A percentile compares a stretch with the other conserved stretches of the same genome.
Conservation (phyloP, 768 basidiomycete genomes). For the Lactarius psammicola region DNA sequence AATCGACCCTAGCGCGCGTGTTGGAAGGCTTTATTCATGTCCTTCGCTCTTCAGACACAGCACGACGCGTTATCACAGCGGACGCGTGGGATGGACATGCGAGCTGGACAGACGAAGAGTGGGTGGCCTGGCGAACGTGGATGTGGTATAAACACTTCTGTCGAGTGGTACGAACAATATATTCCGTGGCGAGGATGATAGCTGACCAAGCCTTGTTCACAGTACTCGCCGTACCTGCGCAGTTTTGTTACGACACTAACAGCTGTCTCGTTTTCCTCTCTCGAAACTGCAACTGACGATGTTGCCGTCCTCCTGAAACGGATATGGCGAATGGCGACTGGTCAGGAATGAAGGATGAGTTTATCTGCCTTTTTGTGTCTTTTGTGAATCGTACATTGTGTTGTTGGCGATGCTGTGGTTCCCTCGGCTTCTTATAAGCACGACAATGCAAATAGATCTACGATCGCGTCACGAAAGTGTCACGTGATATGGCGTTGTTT, state of each 20-base stretch:
- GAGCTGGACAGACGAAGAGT: slow-evolving; percentile 69
- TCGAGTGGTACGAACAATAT: slow-evolving; percentile 54
- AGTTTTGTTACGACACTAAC: slow-evolving; percentile 70
- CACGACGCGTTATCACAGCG: slow-evolving; percentile 58
- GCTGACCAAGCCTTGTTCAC: slow-evolving; percentile 14
- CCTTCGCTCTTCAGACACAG: slow-evolving; percentile 41
- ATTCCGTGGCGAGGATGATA: not conserved
- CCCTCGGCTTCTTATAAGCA: too few relatives aligned
- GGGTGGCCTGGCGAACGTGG: slow-evolving; percentile 87
- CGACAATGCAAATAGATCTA: not conserved
- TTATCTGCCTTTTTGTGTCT: not conserved
- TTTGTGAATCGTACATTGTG: not conserved
- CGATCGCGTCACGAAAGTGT: not conserved
- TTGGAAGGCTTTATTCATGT: slow-evolving; percentile 69
- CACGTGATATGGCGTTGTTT: slow-evolving; percentile 25
- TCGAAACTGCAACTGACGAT: slow-evolving; percentile 57
- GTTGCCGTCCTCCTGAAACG: slow-evolving; percentile 58
- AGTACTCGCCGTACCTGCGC: slow-evolving; percentile 81
- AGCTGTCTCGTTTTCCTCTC: slow-evolving; percentile 63
- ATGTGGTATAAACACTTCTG: slow-evolving; percentile 92
- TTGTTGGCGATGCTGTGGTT: too few relatives aligned
- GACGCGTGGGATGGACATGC: slow-evolving; percentile 68
- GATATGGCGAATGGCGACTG: slow-evolving; percentile 70
- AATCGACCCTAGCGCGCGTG: slow-evolving; percentile 64
- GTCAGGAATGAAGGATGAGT: slow-evolving; percentile 41